A percentile compares a stretch with the other conserved stretches of the same genome.
Conservation (phyloP, 2,329 filamentous ascomycete species). For the Hypoxylon sp. region DNA sequence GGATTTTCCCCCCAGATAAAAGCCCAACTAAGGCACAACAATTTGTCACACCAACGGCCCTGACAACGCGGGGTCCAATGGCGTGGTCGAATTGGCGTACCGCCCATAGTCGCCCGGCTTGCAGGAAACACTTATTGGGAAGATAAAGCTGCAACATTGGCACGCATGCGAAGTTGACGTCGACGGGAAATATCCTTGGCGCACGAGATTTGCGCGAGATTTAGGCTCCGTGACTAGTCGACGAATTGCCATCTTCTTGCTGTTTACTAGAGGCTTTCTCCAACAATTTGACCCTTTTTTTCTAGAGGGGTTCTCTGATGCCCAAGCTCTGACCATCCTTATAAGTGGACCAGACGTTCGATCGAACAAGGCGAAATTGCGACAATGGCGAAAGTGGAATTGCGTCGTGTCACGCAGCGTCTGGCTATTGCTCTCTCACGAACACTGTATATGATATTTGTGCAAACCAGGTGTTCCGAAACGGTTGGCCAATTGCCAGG, state of each 20-base stretch:
- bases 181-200: constrained; percentile 37
- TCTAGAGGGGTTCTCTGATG: constrained; percentile 32
- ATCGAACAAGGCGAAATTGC: constrained; percentile 32
- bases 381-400: constrained; percentile 34
- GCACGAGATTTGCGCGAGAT: constrained; percentile 41
- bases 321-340: constrained; percentile 32
- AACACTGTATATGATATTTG: constrained; percentile 36
- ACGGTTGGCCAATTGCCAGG: constrained; percentile 42
- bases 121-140: constrained; percentile 40
- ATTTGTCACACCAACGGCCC: constrained; percentile 46
- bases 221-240: constrained; percentile 36
- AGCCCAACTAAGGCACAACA: constrained; percentile 49
- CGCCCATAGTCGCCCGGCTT: constrained; percentile 33
- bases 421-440: constrained; percentile 34
- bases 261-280: constrained; percentile 30
- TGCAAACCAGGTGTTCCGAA: constrained; percentile 40
- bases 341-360: constrained; percentile 33
- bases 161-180: constrained; percentile 38
- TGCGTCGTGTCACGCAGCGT: constrained; percentile 44
- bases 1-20: constrained; percentile 42
- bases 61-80: constrained; percentile 46
- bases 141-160: constrained; percentile 34
- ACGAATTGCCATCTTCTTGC: constrained; percentile 24
- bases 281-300: constrained; percentile 30
- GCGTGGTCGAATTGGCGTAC: constrained; percentile 45